These are phyloP conservation scores for Leishmania arabica DNA, from an alignment of 208 protist species.

Conservation along the genomic window DNA sequence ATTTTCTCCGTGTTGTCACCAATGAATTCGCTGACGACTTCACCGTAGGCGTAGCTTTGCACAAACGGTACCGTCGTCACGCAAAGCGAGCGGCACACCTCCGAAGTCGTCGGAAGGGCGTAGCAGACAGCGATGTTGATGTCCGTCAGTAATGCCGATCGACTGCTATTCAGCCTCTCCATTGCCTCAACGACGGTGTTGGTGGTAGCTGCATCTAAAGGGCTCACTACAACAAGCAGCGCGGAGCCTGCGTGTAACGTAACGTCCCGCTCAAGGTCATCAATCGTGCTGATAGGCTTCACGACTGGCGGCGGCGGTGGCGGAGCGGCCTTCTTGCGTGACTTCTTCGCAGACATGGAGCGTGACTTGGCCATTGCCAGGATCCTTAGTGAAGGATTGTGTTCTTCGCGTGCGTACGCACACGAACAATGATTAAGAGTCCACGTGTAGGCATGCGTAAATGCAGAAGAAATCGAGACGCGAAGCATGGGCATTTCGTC, in stretches of 20 bases:
- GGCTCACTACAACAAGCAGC: slow-evolving; percentile 62
- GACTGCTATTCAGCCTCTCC: slow-evolving; percentile 73
- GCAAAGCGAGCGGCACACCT: slow-evolving; percentile 47
- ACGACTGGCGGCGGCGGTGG: slow-evolving; percentile 67
- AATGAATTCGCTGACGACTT: slow-evolving; percentile 41
- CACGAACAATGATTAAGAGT: not conserved
- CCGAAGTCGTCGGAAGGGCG: slow-evolving; percentile 36
- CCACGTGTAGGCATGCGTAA: not conserved
- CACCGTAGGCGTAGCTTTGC: slow-evolving; percentile 67
- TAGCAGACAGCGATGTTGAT: slow-evolving; percentile 68
- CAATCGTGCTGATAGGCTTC: slow-evolving; percentile 39
- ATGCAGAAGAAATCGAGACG: not conserved
- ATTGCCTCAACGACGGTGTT: slow-evolving; percentile 51
- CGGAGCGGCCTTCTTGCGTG: slow-evolving; percentile 37
- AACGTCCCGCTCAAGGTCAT: slow-evolving; percentile 58
- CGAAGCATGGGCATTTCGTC: not conserved
- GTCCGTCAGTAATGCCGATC: slow-evolving; percentile 37
- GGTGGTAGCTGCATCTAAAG: slow-evolving; percentile 48
- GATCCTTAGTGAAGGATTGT: not conserved
- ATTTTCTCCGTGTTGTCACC: slow-evolving; percentile 82
- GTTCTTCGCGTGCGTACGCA: not conserved
- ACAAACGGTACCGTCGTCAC: slow-evolving; percentile 56
- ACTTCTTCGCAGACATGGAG: slow-evolving; percentile 19
- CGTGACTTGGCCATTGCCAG: slow-evolving; percentile 14
- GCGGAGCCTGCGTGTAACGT: slow-evolving; percentile 37